Evolutionary conservation across 2,329 filamentous ascomycete species (phyloP), one percentile per base, ranked within the genome.

Genomic region (Cryphonectria carpinicola): DNA sequence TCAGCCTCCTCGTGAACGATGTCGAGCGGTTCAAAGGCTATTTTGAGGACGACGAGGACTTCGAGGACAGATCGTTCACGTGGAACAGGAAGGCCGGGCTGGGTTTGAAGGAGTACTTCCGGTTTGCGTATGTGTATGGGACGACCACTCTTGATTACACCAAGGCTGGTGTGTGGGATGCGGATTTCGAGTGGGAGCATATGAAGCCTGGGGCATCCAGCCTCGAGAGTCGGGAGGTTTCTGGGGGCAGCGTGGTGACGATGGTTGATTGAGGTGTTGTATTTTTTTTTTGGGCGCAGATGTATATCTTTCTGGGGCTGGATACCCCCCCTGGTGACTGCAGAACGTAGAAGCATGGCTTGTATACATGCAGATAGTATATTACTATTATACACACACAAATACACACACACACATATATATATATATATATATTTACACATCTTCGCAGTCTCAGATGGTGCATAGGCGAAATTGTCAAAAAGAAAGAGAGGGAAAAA

Each of bases 1-100:
- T 97, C 71, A 93, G 91, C 77, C 86, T 96, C 22, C 83, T 97
- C 0, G 92, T 97, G 74, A 96, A 97, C 76, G 93, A 97, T 75
- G 93, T 97, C 0, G 93, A 97, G 80, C 84, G 93, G 28, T 94
- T 91, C 79, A 84, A 91, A n/a, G 87, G 87, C 7, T 95, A 91
- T 79, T 91, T 92, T 72, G 86, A 86, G 62, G 86, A 89, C 65
- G 84, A 82, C 56, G 83, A 84, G 54, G 80, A 81, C 39, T 76
- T 77, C 49, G 71, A 78, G 66, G 76, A 82, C 28, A 64, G 49
- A 52, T 77, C 80, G 19, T 92, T 92, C 74, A 85, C 86, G 0
- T 93, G 91, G 90, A 81, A 81, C 0, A 84, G 89, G 71, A 83
- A 86, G 49, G 79, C 76, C 32, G 80, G 74, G 8, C 71, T 83